Conservation (phyloP, 192 early-diverging fungal species). For the Funneliformis mosseae region DNA sequence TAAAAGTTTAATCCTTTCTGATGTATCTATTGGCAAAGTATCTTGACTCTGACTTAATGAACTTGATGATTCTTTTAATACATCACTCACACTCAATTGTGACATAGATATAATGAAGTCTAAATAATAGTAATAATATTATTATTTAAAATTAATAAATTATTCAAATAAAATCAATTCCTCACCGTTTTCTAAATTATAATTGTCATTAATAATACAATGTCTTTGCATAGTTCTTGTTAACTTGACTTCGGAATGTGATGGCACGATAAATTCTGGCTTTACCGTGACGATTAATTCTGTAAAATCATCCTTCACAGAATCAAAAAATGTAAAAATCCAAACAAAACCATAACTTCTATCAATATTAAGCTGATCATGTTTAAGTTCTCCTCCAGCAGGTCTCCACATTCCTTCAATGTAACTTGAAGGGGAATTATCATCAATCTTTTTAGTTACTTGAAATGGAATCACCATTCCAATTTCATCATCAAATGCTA, state of each 20-base stretch:
- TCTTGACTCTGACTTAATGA: neutral
- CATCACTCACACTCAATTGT: neutral
- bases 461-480: conserved; percentile 17
- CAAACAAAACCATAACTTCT: conserved; percentile 13
- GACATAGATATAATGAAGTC: neutral
- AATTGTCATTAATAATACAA: neutral
- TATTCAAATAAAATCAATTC: too few relatives aligned
- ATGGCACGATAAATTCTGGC: conserved; percentile 5
- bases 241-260: conserved; percentile 2
- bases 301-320: neutral
- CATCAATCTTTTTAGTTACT: neutral
- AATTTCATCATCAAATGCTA: conserved; percentile 28
- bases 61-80: neutral
- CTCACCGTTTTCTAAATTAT: too few relatives aligned
- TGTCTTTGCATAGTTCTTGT: neutral
- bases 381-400: neutral
- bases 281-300: conserved; percentile 1
- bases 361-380: neutral
- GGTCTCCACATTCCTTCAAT: conserved; percentile 12
- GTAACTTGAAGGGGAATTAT: neutral
- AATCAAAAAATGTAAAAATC: conserved; percentile 1
- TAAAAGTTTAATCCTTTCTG: conserved; percentile 49
- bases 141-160: neutral
- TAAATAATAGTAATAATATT: neutral
- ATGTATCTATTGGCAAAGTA: neutral